Conservation (phyloP, 1,139 yeast genomes). For the Suhomyces maxii region DNA sequence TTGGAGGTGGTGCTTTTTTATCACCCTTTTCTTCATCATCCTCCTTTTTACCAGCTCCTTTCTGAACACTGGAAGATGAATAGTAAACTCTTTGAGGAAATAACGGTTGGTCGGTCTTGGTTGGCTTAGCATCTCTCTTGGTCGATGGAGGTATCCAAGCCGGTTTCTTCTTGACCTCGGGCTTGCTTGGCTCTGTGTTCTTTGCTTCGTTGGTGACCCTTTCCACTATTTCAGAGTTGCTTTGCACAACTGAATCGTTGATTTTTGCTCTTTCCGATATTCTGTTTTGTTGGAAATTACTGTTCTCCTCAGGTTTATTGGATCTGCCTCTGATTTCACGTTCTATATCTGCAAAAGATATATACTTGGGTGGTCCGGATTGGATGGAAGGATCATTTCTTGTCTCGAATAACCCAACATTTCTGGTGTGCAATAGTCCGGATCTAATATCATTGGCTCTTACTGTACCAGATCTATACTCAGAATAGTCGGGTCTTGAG, state of each 20-base stretch:
- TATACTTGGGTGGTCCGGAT: slow-evolving; percentile 7
- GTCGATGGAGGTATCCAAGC: slow-evolving; percentile 15
- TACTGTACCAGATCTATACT: too few relatives aligned
- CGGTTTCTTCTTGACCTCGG: background rate
- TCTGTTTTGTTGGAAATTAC: too few relatives aligned
- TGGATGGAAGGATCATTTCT: background rate
- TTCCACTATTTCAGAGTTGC: background rate
- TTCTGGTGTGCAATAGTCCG: too few relatives aligned
- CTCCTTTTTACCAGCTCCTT: slow-evolving; percentile 2
- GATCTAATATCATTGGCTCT: too few relatives aligned
- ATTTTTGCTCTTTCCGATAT: background rate
- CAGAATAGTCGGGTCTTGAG: background rate
- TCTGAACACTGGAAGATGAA: slow-evolving; percentile 13
- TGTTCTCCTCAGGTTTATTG: background rate
- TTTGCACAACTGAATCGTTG: background rate
- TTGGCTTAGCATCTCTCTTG: slow-evolving; percentile 5
- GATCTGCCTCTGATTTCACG: slow-evolving; percentile 13
- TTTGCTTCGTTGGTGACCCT: background rate
- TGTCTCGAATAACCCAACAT: background rate
- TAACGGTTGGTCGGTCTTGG: slow-evolving; percentile 13
- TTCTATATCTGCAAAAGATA: slow-evolving; percentile 27
- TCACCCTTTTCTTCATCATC: background rate
- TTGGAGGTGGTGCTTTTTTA: slow-evolving; percentile 2
- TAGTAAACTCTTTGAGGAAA: slow-evolving; percentile 17
- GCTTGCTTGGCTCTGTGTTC: slow-evolving; percentile 2